A percentile compares a stretch with the other conserved stretches of the same genome.
phyloP scores from a whole-genome alignment of 2,329 filamentous ascomycete species.

The Phaeosphaeria sp. region DNA sequence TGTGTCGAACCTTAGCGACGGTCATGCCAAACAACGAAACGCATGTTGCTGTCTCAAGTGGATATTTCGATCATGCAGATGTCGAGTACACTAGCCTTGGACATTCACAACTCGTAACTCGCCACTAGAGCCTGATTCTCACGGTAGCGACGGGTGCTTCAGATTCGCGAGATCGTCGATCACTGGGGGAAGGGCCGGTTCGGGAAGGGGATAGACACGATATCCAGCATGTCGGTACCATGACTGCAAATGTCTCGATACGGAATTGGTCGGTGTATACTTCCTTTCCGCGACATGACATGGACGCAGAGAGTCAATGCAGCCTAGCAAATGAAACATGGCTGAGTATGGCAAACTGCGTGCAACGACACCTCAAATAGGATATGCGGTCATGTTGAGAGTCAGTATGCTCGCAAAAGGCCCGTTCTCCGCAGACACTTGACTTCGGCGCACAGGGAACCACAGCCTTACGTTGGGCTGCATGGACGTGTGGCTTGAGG shows the following conservation, averaged over 20 bases:
- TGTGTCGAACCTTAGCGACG: too few species aligned
- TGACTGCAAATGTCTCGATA: neutral
- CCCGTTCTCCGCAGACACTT: neutral
- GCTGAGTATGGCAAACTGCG: neutral
- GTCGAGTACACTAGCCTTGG: too few species aligned
- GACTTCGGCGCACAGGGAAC: neutral
- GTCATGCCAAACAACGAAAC: too few species aligned
- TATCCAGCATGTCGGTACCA: neutral
- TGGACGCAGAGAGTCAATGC: neutral
- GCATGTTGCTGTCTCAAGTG: too few species aligned
- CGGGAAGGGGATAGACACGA: neutral
- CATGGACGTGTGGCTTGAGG: neutral
- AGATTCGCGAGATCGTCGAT: neutral
- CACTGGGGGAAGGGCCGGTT: neutral
- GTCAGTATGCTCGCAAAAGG: neutral
- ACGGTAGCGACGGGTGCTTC: too few species aligned
- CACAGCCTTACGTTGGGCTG: neutral
- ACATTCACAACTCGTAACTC: too few species aligned
- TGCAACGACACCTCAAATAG: neutral
- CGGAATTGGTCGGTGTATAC: neutral
- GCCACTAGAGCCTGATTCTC: too few species aligned
- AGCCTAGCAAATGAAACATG: neutral
- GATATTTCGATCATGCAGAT: too few species aligned
- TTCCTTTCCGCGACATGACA: neutral
- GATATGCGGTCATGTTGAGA: neutral